Base-by-base conservation (phyloP, 345 rosid genomes). In the Moringa oleifera region DNA sequence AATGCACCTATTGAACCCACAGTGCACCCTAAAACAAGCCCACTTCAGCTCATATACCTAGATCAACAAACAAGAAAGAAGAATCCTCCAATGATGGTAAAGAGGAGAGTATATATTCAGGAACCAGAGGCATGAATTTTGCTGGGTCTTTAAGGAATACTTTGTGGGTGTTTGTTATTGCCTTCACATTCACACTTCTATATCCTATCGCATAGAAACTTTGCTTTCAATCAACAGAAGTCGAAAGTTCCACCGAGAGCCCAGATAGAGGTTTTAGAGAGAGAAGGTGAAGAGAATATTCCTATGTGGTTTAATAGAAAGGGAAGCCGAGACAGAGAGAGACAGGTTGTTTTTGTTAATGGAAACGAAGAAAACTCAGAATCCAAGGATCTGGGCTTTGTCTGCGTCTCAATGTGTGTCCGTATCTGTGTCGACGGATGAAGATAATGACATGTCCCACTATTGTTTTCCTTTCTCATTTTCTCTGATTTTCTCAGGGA, bases 221-320 rank as follows among this genome's bases (percentile, higher is more conserved):
- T 85, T 73, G 91, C 88, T 83, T 83, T 85, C 95, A 88, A 88
- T 85, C 89, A 80, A 86, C 73, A 65, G 65, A 72, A 55, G 67
- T 51, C 66, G 78, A 74, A 59, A 65, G 77, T 67, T 55, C 58
- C 66, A 71, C n/a, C 66, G 47, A 41, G 13, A n/a, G n/a, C n/a
- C n/a, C n/a, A n/a, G n/a, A 41, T 4, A 41, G 47, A 16, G 17
- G 17, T 9, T 9, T 7, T 18, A 7, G 21, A 17, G 12, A 7
- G 16, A 36, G 17, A 25, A 7, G 20, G 3, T 0, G 23, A 18
- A 23, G 21, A 20, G 36, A 51, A 56, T 47, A 66, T 62, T 59
- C 66, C 20, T 31, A n/a, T 17, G 55, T 41, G 21, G 56, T 49
- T 45, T 18, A n/a, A 7, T 8, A 60, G 0, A 51, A 18, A 53